A percentile compares a stretch with the other conserved stretches of the same genome.
Conservation (phyloP, 768 basidiomycete species). For the Amanita pseudoporphyria region DNA sequence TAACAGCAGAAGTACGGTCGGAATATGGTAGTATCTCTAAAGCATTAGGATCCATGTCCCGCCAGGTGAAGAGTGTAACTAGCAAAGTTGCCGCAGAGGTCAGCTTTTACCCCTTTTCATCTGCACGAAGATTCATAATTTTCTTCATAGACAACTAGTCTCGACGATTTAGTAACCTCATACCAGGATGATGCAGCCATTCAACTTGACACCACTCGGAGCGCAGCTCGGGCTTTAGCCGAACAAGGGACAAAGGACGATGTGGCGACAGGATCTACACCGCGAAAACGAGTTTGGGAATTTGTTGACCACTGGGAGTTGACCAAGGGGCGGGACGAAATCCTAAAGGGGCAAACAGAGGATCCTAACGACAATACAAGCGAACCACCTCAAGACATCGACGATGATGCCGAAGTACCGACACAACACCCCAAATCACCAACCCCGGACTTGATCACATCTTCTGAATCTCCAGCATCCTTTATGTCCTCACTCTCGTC, state of each 20-base stretch:
- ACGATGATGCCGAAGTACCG: conserved; percentile 15
- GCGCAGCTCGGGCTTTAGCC: conserved; percentile 38
- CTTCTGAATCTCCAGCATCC: conserved; percentile 23
- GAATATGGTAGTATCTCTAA: conserved; percentile 43
- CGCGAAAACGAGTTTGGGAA: conserved; percentile 65
- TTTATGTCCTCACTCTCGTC: conserved; percentile 32
- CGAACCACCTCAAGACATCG: conserved; percentile 17
- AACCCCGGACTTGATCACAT: conserved; percentile 8
- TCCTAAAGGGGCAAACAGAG: conserved; percentile 30
- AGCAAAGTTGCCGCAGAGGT: conserved; percentile 41
- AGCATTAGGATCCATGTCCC: conserved; percentile 20
- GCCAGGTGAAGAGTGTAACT: neutral
- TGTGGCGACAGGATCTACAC: conserved; percentile 60
- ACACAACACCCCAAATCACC: conserved; percentile 1
- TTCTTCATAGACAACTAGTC: conserved; percentile 27
- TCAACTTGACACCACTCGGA: conserved; percentile 39
- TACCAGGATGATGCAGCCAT: conserved; percentile 33
- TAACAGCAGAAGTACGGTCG: conserved; percentile 40
- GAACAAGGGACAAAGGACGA: conserved; percentile 58
- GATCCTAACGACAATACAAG: neutral
- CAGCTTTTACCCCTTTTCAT: neutral
- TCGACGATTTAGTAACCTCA: conserved; percentile 29
- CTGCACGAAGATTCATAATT: neutral
- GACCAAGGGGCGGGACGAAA: conserved; percentile 49
- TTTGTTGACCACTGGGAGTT: conserved; percentile 65